Conservation (phyloP, 2,329 filamentous ascomycete species). For the Verticillium alfalfae region DNA sequence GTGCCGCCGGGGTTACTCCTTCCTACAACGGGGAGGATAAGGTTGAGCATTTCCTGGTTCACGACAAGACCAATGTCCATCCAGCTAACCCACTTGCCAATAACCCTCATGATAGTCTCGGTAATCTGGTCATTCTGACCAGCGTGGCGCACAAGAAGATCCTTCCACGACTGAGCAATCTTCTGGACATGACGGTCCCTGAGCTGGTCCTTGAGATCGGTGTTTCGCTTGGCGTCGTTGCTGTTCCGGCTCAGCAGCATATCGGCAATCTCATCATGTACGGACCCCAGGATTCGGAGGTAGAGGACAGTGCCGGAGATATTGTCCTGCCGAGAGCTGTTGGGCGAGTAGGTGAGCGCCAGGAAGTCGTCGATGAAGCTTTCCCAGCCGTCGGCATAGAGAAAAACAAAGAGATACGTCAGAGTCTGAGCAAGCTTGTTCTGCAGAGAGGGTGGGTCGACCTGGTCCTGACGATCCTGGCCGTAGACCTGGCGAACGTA, state of each 20-base stretch:
- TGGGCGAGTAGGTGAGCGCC: slow-evolving; percentile 60
- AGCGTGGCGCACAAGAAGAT: slow-evolving; percentile 75
- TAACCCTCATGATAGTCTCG: slow-evolving; percentile 84
- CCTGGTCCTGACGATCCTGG: slow-evolving; percentile 44
- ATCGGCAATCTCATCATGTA: slow-evolving; percentile 97
- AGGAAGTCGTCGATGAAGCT: slow-evolving; percentile 89
- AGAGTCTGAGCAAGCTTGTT: slow-evolving; percentile 97
- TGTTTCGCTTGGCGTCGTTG: slow-evolving; percentile 78
- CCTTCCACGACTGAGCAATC: slow-evolving; percentile 85
- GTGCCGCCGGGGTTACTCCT: slow-evolving; percentile 56
- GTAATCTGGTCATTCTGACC: slow-evolving; percentile 66
- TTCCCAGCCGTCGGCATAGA: slow-evolving; percentile 84
- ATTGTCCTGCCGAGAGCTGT: slow-evolving; percentile 61
- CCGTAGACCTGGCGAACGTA: slow-evolving; percentile 77
- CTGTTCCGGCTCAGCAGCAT: slow-evolving; percentile 74
- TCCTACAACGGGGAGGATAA: slow-evolving; percentile 83
- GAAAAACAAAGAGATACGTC: slow-evolving; percentile 83
- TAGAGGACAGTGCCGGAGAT: slow-evolving; percentile 75
- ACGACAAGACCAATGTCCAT: slow-evolving; percentile 93
- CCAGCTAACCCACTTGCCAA: slow-evolving; percentile 98
- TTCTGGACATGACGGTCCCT: slow-evolving; percentile 82
- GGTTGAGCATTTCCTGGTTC: slow-evolving; percentile 78
- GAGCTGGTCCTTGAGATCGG: slow-evolving; percentile 84
- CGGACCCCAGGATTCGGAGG: slow-evolving; percentile 77
- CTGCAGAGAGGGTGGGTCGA: slow-evolving; percentile 75